Base-by-base conservation (phyloP, 106 monocot species). In the Cymbidium sinense region DNA sequence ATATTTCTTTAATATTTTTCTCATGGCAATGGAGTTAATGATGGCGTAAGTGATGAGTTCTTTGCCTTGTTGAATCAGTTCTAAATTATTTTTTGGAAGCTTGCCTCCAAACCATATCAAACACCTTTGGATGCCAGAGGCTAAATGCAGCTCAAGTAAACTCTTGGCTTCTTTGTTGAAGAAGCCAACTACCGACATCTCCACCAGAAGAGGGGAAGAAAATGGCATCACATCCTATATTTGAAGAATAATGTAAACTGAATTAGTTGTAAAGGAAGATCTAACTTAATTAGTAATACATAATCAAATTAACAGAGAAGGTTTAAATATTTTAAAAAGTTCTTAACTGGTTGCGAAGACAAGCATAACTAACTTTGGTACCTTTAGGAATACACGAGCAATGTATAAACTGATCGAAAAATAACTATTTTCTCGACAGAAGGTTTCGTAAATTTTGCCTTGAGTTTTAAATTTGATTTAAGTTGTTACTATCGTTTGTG, bases 1-100 rank as follows among this genome's bases (percentile, higher is more conserved):
- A 73, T 96, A 96, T 73, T 93, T 96, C 86, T 93, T 93, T 11
- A 96, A 47, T 50, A 96, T 91, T 64, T 96, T 96, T 64, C 87
- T 87, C 89, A 93, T 86, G 82, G 96, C 91, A 50, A 86, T 82
- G 34, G 93, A 82, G 81, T 93, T 93, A 20, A 96, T 91, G 79
- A 91, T 87, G 19, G 96, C 96, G 62, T 96, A 96, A 5, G 83
- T 86, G 51, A 96, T 91, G 28, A 96, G 85, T 30, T 93, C 91
- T 76, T 88, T 84, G 47, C 89, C 93, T 88, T 93, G 83, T 50
- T 89, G 85, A 33, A 88, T 87, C 70, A 88, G 28, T 44, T 78
- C 18, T 43, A 43, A 75, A 58, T 91, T 88, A 41, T 82, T 79
- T 5, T 70, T 51, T 50, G 50, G 72, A 29, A 64, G 47, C 77